Evolutionary conservation across 2,329 filamentous ascomycete species (phyloP), one percentile per base, ranked within the genome.

Genomic region (Amphichorda felina): DNA sequence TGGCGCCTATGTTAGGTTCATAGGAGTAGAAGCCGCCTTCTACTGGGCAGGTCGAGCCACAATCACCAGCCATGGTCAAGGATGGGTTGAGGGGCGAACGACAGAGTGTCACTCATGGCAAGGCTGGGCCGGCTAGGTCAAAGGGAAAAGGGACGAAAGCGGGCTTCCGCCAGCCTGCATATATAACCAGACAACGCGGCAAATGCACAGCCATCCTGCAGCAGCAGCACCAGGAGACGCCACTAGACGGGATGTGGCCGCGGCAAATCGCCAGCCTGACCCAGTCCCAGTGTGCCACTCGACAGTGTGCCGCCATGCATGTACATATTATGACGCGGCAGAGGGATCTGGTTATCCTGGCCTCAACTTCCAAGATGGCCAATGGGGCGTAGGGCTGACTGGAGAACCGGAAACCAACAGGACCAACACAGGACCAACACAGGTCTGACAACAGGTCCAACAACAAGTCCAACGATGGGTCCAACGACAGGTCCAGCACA

Each of bases 11-110:
- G 25, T 38, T 57, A 8, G 51, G 53, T n/a, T 39, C 41, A 38
- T 64, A 59, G 29, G 44, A 41, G 37, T 63, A 56, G 40, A 61
- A 64, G 36, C 55, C 57, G 29, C 45, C 47, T 24, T 46, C 40
- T 29, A 53, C 49, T 34, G 56, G 57, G 39, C 59, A 63, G 33
- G 44, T 46, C n/a, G 46, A 47, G 37, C 49, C 50, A 45, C 59
- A 60, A 43, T 51, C 48, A 39, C 44, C 50, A 44, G 55, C 47
- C 59, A 61, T 61, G 26, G 36, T 50, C 36, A 34, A 46, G 33
- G 41, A 42, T 38, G 8, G 30, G n/a, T 32, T 8, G 17, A 6
- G 15, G 17, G 30, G 30, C n/a, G n/a, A n/a, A n/a, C n/a, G n/a
- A n/a, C n/a, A 32, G 14, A 21, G 17, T 5, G n/a, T 6, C 5